phyloP scores from a whole-genome alignment of 2,329 filamentous ascomycete genomes.

The Tolypocladium ophioglossoides region DNA sequence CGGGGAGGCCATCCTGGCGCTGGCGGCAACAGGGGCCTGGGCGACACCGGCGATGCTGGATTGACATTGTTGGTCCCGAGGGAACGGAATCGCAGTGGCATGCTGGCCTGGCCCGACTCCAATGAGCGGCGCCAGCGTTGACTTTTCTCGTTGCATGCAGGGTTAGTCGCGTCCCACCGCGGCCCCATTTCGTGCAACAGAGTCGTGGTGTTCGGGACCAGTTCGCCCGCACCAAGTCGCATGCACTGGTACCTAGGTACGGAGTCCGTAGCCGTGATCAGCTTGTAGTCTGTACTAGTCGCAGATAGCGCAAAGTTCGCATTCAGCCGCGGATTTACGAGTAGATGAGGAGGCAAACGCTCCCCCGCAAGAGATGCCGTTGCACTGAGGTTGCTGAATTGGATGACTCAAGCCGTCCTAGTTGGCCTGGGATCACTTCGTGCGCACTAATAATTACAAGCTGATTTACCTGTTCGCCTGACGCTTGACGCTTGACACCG shows the following conservation, averaged over 20 bases:
- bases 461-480: neutral
- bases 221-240: neutral
- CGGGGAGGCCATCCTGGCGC: neutral
- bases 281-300: neutral
- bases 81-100: conserved; percentile 3
- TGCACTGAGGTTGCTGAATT: neutral
- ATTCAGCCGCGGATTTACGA: neutral
- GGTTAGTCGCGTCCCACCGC: neutral
- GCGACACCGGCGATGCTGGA: neutral
- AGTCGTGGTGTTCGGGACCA: neutral
- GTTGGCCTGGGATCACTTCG: neutral
- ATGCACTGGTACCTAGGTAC: neutral
- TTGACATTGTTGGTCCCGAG: conserved; percentile 5
- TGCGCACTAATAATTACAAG: too few relatives aligned
- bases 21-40: neutral
- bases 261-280: neutral
- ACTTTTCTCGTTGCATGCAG: neutral
- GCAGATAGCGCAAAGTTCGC: neutral
- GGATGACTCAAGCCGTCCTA: neutral
- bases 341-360: neutral
- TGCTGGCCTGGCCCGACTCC: neutral
- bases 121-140: neutral
- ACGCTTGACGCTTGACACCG: neutral
- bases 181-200: neutral
- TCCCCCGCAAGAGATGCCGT: neutral